Evolutionary conservation across 768 basidiomycete species (phyloP).

Genomic region (Russula sp.): DNA sequence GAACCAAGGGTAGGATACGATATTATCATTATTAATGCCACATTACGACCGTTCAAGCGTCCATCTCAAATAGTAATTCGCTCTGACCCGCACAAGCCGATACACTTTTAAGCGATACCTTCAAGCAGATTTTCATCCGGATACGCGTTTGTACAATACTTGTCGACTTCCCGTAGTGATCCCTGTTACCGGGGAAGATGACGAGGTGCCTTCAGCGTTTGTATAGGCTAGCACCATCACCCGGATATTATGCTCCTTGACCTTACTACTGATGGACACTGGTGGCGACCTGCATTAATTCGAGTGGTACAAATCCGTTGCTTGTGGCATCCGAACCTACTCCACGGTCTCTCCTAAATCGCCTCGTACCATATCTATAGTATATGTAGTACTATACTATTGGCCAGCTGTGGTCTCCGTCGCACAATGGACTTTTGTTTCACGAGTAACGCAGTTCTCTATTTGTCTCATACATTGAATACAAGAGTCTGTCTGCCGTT

Average conservation of each 20-base stretch:
- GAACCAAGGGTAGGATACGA: no score
- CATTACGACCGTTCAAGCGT: not conserved
- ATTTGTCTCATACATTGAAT: not conserved
- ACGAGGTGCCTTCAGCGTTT: not conserved
- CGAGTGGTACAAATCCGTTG: not conserved
- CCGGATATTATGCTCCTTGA: not conserved
- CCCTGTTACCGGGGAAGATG: not conserved
- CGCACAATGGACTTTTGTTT: not conserved
- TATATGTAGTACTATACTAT: not conserved
- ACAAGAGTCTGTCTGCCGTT: not conserved
- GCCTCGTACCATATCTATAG: not conserved
- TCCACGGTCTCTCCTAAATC: not conserved
- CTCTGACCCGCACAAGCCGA: not conserved
- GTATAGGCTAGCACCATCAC: not conserved
- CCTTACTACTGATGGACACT: not conserved
- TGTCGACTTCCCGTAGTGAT: not conserved
- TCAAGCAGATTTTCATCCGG: not conserved
- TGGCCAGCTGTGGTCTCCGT: not conserved
- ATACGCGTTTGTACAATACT: conserved; percentile 1
- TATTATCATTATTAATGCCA: not conserved
- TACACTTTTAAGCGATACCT: not conserved
- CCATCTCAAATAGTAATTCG: not conserved
- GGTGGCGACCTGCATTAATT: not conserved
- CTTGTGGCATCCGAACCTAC: not conserved
- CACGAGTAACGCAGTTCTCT: not conserved